Conservation (phyloP, 108 stramenopile species). For the Pseudonitzschia delicatissima region DNA sequence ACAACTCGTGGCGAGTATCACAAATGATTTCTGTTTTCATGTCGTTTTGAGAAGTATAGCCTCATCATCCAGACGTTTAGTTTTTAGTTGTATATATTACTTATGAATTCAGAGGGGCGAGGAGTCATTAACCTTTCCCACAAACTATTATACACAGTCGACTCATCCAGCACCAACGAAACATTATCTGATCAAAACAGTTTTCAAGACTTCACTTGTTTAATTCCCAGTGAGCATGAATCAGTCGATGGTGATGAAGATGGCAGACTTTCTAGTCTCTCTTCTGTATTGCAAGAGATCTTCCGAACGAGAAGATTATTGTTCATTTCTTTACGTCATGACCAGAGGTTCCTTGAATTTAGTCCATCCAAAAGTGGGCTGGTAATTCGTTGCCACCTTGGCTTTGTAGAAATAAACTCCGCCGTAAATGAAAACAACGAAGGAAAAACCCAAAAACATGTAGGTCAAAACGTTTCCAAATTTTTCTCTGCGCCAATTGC, state of each 20-base stretch:
- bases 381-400: slow-evolving; percentile 18
- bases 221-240: too few species aligned
- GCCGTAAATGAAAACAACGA: neutral
- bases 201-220: too few species aligned
- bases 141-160: slow-evolving; percentile 8
- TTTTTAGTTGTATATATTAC: too few species aligned
- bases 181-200: too few species aligned
- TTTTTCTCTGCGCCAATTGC: slow-evolving; percentile 3
- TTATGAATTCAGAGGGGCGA: too few species aligned
- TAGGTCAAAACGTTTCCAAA: slow-evolving; percentile 2
- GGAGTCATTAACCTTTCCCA: too few species aligned
- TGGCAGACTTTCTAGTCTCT: neutral
- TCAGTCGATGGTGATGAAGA: neutral
- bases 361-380: slow-evolving; percentile 12
- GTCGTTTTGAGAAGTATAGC: too few species aligned
- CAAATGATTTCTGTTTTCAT: too few species aligned
- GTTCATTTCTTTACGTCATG: slow-evolving; percentile 1
- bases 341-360: slow-evolving; percentile 19
- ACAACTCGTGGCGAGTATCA: too few species aligned
- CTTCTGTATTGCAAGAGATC: neutral
- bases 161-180: neutral
- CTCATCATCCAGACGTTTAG: too few species aligned
- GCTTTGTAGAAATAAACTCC: slow-evolving; percentile 7
- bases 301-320: neutral
- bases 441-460: neutral